Base-by-base conservation (phyloP, 805 yeast species). In the Lipomyces spencermartinsiae region DNA sequence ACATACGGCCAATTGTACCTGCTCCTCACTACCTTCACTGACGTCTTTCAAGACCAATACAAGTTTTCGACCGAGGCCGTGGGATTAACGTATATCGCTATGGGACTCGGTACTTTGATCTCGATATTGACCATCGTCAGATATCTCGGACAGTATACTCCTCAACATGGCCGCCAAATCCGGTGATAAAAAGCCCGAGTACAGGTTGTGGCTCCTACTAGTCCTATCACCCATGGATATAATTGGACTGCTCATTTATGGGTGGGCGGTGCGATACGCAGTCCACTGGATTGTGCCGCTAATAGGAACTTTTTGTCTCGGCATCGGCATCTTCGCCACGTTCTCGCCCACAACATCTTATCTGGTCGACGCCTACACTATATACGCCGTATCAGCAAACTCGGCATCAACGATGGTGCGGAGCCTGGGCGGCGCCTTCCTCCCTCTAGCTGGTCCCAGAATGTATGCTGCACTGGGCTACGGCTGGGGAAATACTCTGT, bases 361-460 rank as follows among this genome's bases (percentile, higher is more conserved):
- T 73, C 81, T 90, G 71, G 89, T 90, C 57, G 92, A 90, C 71
- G 86, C 89, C 83, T 89, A 87, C 75, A 86, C 89, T 31, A 80
- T 86, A 61, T 88, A 85, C 73, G 86, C 92, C 0, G 93, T 93
- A 0, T 84, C 89, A 19, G 84, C 89, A 0, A 83, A 87, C 39
- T 89, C 89, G 0, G 89, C 92, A 0, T 90, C 89, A 2, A 86
- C 92, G 0, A 84, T 89, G 69, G 84, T 87, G 73, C 81, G 95
- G 73, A 87, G 92, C 4, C 76, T 84, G 56, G 83, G 89, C 74
- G 94, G 93, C 0, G 89, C 88, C 64, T 81, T 85, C 12, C 88
- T 90, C 86, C 71, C 89, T 86, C 78, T 89, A 49, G 88, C 88
- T 76, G 90, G 90, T 1, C 77, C 81, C 8, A 78, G 83, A 9